These are phyloP conservation scores for Bromus sterilis DNA, from an alignment of 176 grass and related monocot species.

Conservation along the genomic window DNA sequence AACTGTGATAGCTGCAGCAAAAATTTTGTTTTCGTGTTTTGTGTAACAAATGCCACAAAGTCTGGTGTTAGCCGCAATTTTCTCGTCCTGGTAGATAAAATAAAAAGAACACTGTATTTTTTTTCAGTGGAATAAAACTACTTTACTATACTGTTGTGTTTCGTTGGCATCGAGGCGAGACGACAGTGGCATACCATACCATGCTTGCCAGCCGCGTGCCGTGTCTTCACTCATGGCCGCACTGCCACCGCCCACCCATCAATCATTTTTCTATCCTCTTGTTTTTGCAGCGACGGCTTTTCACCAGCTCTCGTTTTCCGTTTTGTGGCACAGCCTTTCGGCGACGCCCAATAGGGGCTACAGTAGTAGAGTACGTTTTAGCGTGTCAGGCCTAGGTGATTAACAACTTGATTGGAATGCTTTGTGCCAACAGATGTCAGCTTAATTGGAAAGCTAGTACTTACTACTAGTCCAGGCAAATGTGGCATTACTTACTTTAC, in stretches of 20 bases:
- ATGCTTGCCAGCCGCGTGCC: neutral
- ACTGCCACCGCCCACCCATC: neutral
- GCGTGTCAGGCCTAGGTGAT: no score
- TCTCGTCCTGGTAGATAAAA: no score
- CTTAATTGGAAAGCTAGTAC: neutral
- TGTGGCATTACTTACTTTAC: slow-evolving; percentile 8
- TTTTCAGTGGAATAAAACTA: neutral
- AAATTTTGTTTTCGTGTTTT: no score
- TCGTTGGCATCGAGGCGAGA: neutral
- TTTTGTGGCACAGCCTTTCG: neutral
- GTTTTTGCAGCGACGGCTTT: neutral
- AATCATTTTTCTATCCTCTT: neutral
- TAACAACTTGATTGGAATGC: neutral
- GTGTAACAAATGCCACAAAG: no score
- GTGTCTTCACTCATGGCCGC: neutral
- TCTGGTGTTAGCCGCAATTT: no score
- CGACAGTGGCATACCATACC: no score
- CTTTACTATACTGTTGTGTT: neutral
- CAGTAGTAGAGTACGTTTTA: no score
- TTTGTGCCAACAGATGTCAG: neutral
- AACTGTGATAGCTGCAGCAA: no score
- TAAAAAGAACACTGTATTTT: no score
- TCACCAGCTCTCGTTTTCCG: no score
- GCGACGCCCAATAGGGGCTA: neutral
- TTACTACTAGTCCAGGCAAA: neutral